Evolutionary conservation across 805 yeast species (phyloP).

Genomic region (Candida pini): DNA sequence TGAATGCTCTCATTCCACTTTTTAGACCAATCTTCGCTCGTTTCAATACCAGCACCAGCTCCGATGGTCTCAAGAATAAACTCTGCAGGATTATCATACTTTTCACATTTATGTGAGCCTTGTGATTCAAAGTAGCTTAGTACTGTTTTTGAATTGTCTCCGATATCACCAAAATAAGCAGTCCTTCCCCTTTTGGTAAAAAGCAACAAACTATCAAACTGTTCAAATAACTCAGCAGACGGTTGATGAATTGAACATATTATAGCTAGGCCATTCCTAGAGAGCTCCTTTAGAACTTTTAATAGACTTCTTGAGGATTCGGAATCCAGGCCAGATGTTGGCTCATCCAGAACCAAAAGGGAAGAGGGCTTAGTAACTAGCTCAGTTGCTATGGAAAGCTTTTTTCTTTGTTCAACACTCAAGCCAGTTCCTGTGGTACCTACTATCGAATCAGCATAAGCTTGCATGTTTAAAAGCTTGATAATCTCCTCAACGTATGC

Average conservation of each 20-base stretch:
- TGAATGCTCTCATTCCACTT: conserved; percentile 44
- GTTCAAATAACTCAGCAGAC: conserved; percentile 66
- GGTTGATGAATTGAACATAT: conserved; percentile 78
- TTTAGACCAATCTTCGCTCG: conserved; percentile 55
- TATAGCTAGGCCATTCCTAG: conserved; percentile 45
- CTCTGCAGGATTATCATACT: conserved; percentile 68
- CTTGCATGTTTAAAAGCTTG: conserved; percentile 40
- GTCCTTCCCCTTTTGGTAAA: conserved; percentile 51
- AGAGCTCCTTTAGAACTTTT: conserved; percentile 41
- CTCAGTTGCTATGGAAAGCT: conserved; percentile 48
- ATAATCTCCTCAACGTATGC: conserved; percentile 46
- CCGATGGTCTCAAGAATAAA: conserved; percentile 71
- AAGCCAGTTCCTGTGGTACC: conserved; percentile 43
- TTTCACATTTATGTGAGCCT: conserved; percentile 62
- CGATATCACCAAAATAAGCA: conserved; percentile 51
- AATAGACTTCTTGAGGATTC: conserved; percentile 53
- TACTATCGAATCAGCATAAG: conserved; percentile 46
- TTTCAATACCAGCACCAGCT: conserved; percentile 71
- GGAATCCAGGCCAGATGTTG: conserved; percentile 53
- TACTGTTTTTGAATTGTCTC: conserved; percentile 36
- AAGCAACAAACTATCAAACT: conserved; percentile 67
- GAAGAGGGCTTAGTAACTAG: conserved; percentile 47
- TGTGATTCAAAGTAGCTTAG: conserved; percentile 41
- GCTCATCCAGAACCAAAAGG: conserved; percentile 49
- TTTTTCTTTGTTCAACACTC: conserved; percentile 47